Percentiles rank a stretch among this genome's conserved stretches.
These are phyloP conservation scores for Pseudogymnoascus verrucosus DNA, from an alignment of 2,329 filamentous ascomycete genomes.

Conservation along the genomic window DNA sequence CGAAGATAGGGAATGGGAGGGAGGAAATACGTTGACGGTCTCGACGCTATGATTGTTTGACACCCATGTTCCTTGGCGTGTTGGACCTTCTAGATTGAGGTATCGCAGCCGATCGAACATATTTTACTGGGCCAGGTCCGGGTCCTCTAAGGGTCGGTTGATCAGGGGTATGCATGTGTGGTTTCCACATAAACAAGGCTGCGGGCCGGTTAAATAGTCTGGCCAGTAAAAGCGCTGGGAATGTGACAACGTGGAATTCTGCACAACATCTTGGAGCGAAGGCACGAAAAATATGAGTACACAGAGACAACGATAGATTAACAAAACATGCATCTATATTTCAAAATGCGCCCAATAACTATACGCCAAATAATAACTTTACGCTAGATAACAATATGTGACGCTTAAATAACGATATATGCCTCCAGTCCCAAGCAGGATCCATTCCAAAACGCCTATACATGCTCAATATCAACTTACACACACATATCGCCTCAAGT, in stretches of 20 bases:
- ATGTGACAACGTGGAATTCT: background rate
- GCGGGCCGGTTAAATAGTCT: background rate
- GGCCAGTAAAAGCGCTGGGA: too few species aligned
- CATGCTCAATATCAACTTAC: background rate
- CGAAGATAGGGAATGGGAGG: background rate
- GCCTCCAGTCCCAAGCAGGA: background rate
- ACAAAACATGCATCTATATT: background rate
- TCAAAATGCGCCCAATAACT: background rate
- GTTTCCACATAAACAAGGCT: background rate
- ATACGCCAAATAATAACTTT: background rate
- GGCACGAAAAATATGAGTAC: background rate
- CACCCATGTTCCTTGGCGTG: background rate
- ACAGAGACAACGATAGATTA: background rate
- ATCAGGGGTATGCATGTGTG: background rate
- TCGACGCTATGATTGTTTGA: background rate
- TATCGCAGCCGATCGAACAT: background rate
- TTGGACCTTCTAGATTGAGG: background rate
- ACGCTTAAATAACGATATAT: constrained; percentile 1
- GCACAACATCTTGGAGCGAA: background rate
- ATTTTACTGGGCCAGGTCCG: background rate
- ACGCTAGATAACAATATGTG: background rate
- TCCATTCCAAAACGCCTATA: background rate
- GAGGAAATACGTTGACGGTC: background rate
- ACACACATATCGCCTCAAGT: background rate
- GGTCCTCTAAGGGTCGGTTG: background rate